Percentiles rank a stretch among this genome's conserved stretches.
phyloP scores from a whole-genome alignment of 2,329 filamentous ascomycete species.

The Ophiocordyceps camponoti-saundersi region DNA sequence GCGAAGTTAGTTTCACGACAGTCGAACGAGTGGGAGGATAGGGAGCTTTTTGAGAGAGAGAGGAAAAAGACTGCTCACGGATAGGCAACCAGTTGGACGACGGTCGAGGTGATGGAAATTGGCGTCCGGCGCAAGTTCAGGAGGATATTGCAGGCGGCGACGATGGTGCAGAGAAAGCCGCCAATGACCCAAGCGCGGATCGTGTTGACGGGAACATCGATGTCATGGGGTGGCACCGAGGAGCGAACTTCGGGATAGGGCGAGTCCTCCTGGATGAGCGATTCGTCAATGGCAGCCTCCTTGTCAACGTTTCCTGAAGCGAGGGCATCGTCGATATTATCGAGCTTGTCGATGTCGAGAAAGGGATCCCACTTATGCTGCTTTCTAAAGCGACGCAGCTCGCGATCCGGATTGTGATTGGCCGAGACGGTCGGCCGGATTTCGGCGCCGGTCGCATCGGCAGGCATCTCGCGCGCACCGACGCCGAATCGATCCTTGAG shows the following conservation, averaged over 20 bases:
- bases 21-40: not conserved
- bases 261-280: conserved; percentile 34
- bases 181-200: conserved; percentile 44
- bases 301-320: conserved; percentile 25
- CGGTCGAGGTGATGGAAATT: conserved; percentile 33
- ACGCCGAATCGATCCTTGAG: conserved; percentile 6
- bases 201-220: conserved; percentile 37
- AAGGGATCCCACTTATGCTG: conserved; percentile 41
- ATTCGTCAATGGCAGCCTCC: conserved; percentile 26
- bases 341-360: conserved; percentile 31
- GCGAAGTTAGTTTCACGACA: not conserved
- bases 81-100: conserved; percentile 37
- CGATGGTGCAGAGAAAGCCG: conserved; percentile 37
- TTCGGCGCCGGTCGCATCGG: conserved; percentile 6
- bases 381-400: conserved; percentile 25
- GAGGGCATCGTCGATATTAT: conserved; percentile 31
- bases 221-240: conserved; percentile 22
- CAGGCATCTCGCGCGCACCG: conserved; percentile 4
- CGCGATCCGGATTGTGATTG: conserved; percentile 7
- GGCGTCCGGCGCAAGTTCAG: conserved; percentile 31
- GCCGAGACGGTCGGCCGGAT: conserved; percentile 5
- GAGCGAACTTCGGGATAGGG: conserved; percentile 11
- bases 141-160: conserved; percentile 38
- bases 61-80: too few relatives aligned
- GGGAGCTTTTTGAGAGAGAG: too few relatives aligned